Evolutionary conservation across 1,139 yeast genomes (phyloP), one percentile per base, ranked within the genome.

Genomic region (Yamadazyma sp.): DNA sequence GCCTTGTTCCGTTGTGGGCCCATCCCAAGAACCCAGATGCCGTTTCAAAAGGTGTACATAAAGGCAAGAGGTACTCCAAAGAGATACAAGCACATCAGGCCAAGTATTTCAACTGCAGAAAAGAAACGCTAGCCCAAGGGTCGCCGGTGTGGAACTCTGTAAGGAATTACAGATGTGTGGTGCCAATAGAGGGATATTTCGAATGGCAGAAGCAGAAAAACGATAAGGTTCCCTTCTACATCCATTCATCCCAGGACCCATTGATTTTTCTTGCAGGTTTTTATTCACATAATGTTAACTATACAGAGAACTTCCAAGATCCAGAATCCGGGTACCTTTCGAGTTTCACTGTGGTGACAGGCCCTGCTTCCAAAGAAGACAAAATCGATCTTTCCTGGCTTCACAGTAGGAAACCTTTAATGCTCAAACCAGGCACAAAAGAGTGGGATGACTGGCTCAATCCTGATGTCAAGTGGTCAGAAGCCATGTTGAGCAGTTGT

Each of bases 121-220:
- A 62, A 35, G 94, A 85, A 46, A 69, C 79, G 1, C 50, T 85
- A 9, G 59, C 61, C 0, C 62, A 64, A 22, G 59, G 59, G 1
- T 62, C 67, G 28, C 61, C 67, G 23, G 58, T 79, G 22, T 84
- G 90, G 89, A 67, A 61, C 18, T 50, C 73, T 10, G 57, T 65
- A 7, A 56, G 68, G 22, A 59, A 61, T 13, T 51, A 58, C 13
- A 57, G 87, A 29, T 89, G 96, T 54, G 81, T 82, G 1, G 77
- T 88, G 0, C 90, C 95, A 0, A 74, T 86, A 29, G 77, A 78
- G 51, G 97, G 97, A 0, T 90, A 89, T 57, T 89, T 77, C 54
- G 97, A 89, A 58, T 89, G 97, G 97, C 59, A 52, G 22, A 64
- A 64, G 35, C 48, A 49, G 16, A 54, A 53, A 2, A 60, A 53